Evolutionary conservation across 208 protist genomes (phyloP).

Genomic region (Trypanosoma lewisi): DNA sequence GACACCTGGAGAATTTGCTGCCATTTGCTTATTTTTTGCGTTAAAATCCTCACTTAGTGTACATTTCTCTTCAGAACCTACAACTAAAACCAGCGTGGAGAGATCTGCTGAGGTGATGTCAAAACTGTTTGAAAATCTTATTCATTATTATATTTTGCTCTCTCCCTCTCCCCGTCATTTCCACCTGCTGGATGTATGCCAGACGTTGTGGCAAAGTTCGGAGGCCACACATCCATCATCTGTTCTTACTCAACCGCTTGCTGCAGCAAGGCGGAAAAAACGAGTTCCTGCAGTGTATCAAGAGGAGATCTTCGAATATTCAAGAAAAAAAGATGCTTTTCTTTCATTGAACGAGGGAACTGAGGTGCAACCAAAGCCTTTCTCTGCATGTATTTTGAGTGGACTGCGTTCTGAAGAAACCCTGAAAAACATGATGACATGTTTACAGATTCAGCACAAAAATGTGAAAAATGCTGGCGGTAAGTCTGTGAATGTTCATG

Average conservation of each 20-base stretch:
- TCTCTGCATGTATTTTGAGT: conserved; percentile 17
- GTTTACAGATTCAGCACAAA: conserved; percentile 10
- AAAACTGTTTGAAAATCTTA: conserved; percentile 24
- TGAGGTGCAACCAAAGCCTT: neutral
- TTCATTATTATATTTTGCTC: conserved; percentile 15
- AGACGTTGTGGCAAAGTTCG: conserved; percentile 11
- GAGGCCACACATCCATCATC: neutral
- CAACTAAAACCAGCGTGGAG: conserved; percentile 5
- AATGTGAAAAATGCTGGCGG: neutral
- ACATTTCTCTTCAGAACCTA: conserved; percentile 14
- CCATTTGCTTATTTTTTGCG: conserved; percentile 21
- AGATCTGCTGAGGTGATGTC: conserved; percentile 20
- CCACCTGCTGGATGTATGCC: conserved; percentile 23
- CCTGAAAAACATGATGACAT: conserved; percentile 8
- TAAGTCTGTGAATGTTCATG: neutral
- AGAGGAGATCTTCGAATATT: conserved; percentile 18
- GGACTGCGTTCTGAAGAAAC: conserved; percentile 9
- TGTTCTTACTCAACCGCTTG: neutral
- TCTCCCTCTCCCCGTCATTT: conserved; percentile 17
- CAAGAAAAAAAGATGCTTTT: neutral
- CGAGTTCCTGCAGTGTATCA: neutral
- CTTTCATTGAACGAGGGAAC: neutral
- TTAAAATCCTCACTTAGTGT: conserved; percentile 11
- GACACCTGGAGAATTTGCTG: conserved; percentile 25
- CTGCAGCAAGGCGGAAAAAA: conserved; percentile 5